Evolutionary conservation across 805 yeast species (phyloP).

Genomic region (Barnettozyma vustinii): DNA sequence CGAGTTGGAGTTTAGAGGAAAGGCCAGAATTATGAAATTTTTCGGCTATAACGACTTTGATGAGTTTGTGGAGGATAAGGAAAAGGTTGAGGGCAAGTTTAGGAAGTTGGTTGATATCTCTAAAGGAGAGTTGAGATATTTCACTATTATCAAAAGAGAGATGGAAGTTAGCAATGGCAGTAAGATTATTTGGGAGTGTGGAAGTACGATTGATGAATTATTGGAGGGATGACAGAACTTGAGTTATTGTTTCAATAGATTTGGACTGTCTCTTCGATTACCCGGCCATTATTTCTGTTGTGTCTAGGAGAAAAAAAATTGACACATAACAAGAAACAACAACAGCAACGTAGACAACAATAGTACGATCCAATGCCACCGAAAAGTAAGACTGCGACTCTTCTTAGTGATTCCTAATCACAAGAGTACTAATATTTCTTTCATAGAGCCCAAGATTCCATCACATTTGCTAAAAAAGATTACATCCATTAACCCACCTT

Average conservation of each 20-base stretch:
- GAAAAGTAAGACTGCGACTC: not conserved
- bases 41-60: slow-evolving; percentile 9
- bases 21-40: slow-evolving; percentile 11
- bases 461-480: slow-evolving; percentile 10
- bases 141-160: slow-evolving; percentile 3
- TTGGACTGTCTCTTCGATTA: too few relatives aligned
- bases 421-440: not conserved
- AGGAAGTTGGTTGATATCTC: not conserved
- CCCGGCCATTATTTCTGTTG: not conserved
- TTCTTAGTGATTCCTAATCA: not conserved
- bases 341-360: not conserved
- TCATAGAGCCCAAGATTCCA: slow-evolving; percentile 10
- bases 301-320: not conserved
- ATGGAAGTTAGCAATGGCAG: slow-evolving; percentile 9
- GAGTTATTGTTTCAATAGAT: too few relatives aligned
- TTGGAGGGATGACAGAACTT: slow-evolving; percentile 3
- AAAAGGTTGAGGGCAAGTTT: not conserved
- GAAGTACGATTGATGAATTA: slow-evolving; percentile 7
- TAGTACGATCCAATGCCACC: not conserved
- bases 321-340: not conserved
- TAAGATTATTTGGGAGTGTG: slow-evolving; percentile 12
- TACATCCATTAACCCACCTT: not conserved
- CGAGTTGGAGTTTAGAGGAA: slow-evolving; percentile 12
- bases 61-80: slow-evolving; percentile 1
- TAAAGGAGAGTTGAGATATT: not conserved